A percentile compares a stretch with the other conserved stretches of the same genome.
phyloP scores from a whole-genome alignment of 1,284 basidiomycete species.

The Sanghuangporus baumii region DNA sequence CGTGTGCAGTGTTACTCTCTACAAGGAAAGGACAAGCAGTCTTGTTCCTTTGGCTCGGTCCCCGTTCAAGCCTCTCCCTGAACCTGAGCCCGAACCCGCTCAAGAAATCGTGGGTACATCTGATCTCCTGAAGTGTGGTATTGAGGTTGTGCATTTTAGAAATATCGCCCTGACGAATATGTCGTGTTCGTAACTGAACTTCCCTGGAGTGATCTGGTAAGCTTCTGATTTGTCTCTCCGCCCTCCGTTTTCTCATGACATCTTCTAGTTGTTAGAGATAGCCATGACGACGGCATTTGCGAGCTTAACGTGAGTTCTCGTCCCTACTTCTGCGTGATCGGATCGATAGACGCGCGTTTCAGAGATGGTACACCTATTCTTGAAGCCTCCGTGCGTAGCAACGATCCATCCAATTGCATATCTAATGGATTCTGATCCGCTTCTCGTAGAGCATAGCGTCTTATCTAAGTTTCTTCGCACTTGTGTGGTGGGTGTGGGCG shows the following conservation, averaged over 20 bases:
- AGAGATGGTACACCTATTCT: constrained; percentile 12
- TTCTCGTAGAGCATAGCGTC: constrained; percentile 6
- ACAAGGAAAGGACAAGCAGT: not conserved
- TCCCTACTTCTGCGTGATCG: not conserved
- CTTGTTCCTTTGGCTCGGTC: constrained; percentile 2
- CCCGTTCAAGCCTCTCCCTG: not conserved
- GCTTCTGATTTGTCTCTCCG: not conserved
- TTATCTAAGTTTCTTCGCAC: constrained; percentile 15
- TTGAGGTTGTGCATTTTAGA: not conserved
- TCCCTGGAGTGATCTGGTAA: constrained; percentile 14
- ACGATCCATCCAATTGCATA: not conserved
- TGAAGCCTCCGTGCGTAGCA: not conserved
- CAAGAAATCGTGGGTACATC: not conserved
- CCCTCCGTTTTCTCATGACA: not conserved
- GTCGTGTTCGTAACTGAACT: constrained; percentile 5
- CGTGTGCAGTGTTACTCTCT: not conserved
- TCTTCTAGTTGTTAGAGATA: constrained; percentile 1
- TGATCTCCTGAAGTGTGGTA: not conserved
- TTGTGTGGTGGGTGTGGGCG: constrained; percentile 21
- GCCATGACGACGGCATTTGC: constrained; percentile 13
- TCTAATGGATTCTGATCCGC: not conserved
- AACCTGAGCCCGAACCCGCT: not conserved
- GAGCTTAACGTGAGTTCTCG: constrained; percentile 1
- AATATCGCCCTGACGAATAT: constrained; percentile 5
- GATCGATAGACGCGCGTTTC: not conserved